These are phyloP conservation scores for Rhizopogon vinicolor DNA, from an alignment of 768 basidiomycete species.

Conservation along the genomic window DNA sequence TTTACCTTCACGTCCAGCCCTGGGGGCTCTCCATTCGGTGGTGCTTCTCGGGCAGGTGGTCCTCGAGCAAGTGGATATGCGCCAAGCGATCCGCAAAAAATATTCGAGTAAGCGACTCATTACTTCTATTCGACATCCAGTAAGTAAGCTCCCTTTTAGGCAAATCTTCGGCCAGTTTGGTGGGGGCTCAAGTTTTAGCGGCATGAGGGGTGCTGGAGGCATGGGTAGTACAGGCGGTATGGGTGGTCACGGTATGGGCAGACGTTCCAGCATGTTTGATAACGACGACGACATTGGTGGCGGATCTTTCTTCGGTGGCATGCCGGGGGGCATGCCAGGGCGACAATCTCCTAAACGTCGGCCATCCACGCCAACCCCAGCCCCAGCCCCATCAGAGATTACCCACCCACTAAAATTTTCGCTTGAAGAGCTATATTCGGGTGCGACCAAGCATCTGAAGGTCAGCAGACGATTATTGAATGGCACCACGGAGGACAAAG, in stretches of 20 bases:
- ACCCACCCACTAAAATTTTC: conserved; percentile 80
- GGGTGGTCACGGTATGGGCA: conserved; percentile 24
- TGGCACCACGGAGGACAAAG: conserved; percentile 79
- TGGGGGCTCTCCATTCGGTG: conserved; percentile 30
- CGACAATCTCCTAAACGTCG: conserved; percentile 27
- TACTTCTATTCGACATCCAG: background rate
- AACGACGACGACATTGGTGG: conserved; percentile 43
- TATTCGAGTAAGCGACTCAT: conserved; percentile 71
- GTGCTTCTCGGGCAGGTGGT: conserved; percentile 39
- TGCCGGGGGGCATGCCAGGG: conserved; percentile 56
- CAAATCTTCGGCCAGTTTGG: conserved; percentile 42
- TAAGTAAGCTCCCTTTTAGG: conserved; percentile 29
- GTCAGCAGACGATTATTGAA: conserved; percentile 70
- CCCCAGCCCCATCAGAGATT: conserved; percentile 49
- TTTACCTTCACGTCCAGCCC: conserved; percentile 56
- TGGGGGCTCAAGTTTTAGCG: background rate
- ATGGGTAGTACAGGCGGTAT: conserved; percentile 18
- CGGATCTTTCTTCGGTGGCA: conserved; percentile 34
- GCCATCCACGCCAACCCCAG: conserved; percentile 22
- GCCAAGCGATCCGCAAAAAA: conserved; percentile 78
- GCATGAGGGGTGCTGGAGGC: no score
- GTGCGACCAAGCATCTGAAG: conserved; percentile 84
- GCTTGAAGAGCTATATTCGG: conserved; percentile 81
- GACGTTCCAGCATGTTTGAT: conserved; percentile 29
- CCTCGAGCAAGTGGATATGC: conserved; percentile 50